Conservation (phyloP, 805 yeast genomes). For the Maudiozyma serrabonitensis region DNA sequence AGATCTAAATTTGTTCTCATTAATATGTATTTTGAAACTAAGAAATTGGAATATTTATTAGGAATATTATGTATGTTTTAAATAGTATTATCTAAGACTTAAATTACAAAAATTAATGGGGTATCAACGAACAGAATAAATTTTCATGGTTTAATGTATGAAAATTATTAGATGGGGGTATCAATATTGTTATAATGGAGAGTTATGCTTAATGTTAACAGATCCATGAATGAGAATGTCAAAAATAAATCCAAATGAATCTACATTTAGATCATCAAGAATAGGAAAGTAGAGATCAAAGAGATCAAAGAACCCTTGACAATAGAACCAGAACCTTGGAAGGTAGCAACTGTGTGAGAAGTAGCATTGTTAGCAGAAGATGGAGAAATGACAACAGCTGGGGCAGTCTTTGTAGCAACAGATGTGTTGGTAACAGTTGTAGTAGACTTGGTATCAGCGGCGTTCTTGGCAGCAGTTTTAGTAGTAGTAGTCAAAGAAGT, state of each 20-base stretch:
- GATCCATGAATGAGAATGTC: not conserved
- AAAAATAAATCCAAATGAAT: not conserved
- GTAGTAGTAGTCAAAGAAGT: not conserved
- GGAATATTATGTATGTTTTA: not conserved
- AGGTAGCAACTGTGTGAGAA: not conserved
- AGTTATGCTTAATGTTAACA: too few species aligned
- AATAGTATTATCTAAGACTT: not conserved
- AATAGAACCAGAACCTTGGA: conserved; percentile 1
- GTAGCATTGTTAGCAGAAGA: not conserved
- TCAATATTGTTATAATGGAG: not conserved
- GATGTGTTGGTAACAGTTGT: not conserved
- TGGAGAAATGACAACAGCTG: not conserved
- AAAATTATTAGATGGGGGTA: not conserved
- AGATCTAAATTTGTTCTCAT: too few species aligned
- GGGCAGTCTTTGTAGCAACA: not conserved
- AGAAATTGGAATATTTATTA: not conserved
- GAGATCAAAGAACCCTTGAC: conserved; percentile 2
- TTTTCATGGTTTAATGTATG: not conserved
- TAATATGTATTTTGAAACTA: not conserved
- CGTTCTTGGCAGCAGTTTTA: not conserved
- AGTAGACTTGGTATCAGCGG: not conserved
- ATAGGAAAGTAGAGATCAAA: not conserved
- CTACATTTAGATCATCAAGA: not conserved
- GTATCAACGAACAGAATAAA: not conserved
- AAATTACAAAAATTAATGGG: not conserved